phyloP scores from a whole-genome alignment of 2,329 filamentous ascomycete species.

The Talaromyces sp. region DNA sequence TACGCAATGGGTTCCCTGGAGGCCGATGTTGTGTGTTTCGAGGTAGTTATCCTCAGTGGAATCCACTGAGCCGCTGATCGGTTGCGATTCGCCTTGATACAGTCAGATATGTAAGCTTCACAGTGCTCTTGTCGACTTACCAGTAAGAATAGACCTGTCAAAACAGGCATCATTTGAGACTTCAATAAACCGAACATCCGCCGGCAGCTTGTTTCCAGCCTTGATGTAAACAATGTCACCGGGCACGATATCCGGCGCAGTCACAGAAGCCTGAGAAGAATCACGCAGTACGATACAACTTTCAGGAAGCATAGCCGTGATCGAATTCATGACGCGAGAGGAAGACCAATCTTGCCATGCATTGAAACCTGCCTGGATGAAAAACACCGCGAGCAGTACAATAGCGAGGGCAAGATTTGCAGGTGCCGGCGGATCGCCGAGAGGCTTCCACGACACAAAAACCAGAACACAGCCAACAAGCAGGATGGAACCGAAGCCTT shows the following conservation, averaged over 20 bases:
- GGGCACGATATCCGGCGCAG: conserved; percentile 61
- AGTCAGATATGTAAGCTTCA: not conserved
- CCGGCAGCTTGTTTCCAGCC: conserved; percentile 67
- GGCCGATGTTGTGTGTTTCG: conserved; percentile 69
- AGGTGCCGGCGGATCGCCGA: conserved; percentile 63
- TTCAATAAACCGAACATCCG: conserved; percentile 66
- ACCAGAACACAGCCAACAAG: conserved; percentile 65
- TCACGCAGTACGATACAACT: conserved; percentile 62
- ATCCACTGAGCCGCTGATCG: conserved; percentile 59
- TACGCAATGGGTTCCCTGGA: conserved; percentile 75
- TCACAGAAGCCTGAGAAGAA: conserved; percentile 45
- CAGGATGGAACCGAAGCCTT: conserved; percentile 69
- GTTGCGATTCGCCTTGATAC: conserved; percentile 56
- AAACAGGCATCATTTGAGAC: conserved; percentile 66
- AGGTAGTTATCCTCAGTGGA: conserved; percentile 68
- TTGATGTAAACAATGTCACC: conserved; percentile 66
- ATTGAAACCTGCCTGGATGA: conserved; percentile 65
- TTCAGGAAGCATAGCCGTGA: conserved; percentile 75
- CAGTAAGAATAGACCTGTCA: conserved; percentile 66
- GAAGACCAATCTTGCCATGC: conserved; percentile 72
- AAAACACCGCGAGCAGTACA: conserved; percentile 65
- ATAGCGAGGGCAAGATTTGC: conserved; percentile 71
- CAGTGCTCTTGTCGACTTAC: not conserved
- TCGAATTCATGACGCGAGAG: conserved; percentile 71
- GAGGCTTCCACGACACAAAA: conserved; percentile 70